A percentile compares a stretch with the other conserved stretches of the same genome.
These are phyloP conservation scores for Coemansia sp. DNA, from an alignment of 192 early-diverging fungal genomes.

Conservation along the genomic window DNA sequence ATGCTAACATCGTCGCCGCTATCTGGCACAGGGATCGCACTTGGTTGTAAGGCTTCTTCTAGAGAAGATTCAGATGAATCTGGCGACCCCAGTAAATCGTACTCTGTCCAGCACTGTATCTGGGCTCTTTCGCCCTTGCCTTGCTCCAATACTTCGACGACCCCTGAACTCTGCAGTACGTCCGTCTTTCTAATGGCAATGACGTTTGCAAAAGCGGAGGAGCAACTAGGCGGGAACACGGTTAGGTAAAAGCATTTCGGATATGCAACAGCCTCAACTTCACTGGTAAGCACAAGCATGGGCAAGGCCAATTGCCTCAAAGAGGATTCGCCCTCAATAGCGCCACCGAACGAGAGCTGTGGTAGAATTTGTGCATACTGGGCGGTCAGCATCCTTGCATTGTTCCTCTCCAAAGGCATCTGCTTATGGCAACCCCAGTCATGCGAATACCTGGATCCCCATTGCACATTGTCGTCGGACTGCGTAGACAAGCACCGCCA, in stretches of 20 bases:
- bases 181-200: conserved; percentile 20
- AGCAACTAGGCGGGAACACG: conserved; percentile 16
- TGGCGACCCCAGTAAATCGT: conserved; percentile 41
- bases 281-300: conserved; percentile 39
- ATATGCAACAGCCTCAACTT: conserved; percentile 3
- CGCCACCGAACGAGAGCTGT: conserved; percentile 5
- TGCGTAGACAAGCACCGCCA: conserved; percentile 23
- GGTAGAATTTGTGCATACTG: conserved; percentile 54
- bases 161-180: not conserved
- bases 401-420: conserved; percentile 34
- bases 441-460: conserved; percentile 17
- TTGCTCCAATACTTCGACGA: conserved; percentile 8
- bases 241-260: conserved; percentile 33
- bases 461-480: conserved; percentile 5
- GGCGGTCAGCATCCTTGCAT: conserved; percentile 36
- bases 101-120: conserved; percentile 46
- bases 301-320: conserved; percentile 16
- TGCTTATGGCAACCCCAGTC: conserved; percentile 31
- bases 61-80: conserved; percentile 1
- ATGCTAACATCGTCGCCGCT: not conserved
- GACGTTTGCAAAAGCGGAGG: conserved; percentile 41
- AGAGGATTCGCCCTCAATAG: not conserved
- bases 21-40: not conserved
- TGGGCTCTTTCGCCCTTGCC: not conserved
- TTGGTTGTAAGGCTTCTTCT: not conserved